Conservation (phyloP, 345 rosid genomes). For the Pseudoturritis turrita region DNA sequence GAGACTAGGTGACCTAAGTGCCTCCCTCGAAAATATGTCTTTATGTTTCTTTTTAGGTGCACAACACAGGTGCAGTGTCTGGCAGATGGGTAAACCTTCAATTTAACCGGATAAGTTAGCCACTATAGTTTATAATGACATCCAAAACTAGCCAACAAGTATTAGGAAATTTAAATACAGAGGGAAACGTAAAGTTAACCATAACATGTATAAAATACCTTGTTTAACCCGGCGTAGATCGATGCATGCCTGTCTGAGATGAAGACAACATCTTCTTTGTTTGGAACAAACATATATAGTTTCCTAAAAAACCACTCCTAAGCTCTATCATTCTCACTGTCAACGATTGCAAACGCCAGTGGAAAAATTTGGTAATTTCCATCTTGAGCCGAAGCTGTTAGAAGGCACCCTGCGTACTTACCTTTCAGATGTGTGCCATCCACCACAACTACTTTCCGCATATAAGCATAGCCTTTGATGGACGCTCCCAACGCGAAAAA, state of each 20-base stretch:
- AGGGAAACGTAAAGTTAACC: too few relatives aligned
- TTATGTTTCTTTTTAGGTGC: too few relatives aligned
- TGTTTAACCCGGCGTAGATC: background rate
- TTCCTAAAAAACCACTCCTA: background rate
- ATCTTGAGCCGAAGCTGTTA: background rate
- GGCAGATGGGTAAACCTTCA: too few relatives aligned
- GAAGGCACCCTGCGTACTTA: background rate
- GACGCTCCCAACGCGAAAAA: background rate
- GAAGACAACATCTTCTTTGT: background rate
- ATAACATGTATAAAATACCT: background rate
- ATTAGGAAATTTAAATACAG: too few relatives aligned
- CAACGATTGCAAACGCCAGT: background rate
- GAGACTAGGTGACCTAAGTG: too few relatives aligned
- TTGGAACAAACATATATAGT: too few relatives aligned
- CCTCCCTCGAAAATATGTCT: too few relatives aligned
- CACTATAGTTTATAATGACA: too few relatives aligned
- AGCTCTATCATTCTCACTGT: background rate
- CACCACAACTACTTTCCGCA: background rate
- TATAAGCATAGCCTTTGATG: background rate
- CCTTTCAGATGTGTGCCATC: too few relatives aligned
- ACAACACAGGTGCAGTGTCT: too few relatives aligned
- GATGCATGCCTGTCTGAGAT: background rate
- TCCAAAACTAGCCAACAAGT: too few relatives aligned
- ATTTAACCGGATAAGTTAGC: too few relatives aligned
- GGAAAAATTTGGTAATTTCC: background rate